Base-by-base conservation (phyloP, 257 asterid species). In the Vinca minor region DNA sequence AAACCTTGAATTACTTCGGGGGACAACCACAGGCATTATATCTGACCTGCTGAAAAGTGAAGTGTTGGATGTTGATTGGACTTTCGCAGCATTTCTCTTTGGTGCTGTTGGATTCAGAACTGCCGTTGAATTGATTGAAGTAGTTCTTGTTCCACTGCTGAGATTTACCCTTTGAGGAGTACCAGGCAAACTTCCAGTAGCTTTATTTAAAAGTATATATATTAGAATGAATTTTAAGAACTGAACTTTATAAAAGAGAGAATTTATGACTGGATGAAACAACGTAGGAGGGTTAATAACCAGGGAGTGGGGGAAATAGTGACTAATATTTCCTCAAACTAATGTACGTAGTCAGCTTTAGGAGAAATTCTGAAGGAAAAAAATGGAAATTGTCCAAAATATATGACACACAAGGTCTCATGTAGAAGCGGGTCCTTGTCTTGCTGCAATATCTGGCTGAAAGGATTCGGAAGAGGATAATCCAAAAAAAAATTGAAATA, bases 21-120 rank as follows among this genome's bases (percentile, higher is more conserved):
- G 95, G 69, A 89, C 97, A 76, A 93, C 39, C 28, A 89, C 90
- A 44, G 91, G 99, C 41, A 82, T 67, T 44, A 76, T 87, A 65
- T 89, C 98, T 65, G 95, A 80, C 73, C 86, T 78, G 69, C 66
- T 80, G 83, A 84, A 74, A 49, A 72, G 57, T 25, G 91, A 69
- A 64, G 70, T 44, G 58, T 69, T 85, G 63, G 81, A 46, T 53
- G 80, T 69, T 64, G 89, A 72, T 70, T 83, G 96, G 62, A 72
- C 84, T 75, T 82, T 92, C 28, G 75, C 77, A 52, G 88, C 59
- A 71, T 82, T 90, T 71, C 89, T 80, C 81, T 80, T 92, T 35
- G 84, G 65, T 67, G 78, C 83, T 72, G 87, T 68, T 53, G 82
- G 59, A 72, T 68, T 78, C 64, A 80, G 65, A 38, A 76, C 75